phyloP scores from a whole-genome alignment of 306 rosid genomes.

The Cucurbita pepo region DNA sequence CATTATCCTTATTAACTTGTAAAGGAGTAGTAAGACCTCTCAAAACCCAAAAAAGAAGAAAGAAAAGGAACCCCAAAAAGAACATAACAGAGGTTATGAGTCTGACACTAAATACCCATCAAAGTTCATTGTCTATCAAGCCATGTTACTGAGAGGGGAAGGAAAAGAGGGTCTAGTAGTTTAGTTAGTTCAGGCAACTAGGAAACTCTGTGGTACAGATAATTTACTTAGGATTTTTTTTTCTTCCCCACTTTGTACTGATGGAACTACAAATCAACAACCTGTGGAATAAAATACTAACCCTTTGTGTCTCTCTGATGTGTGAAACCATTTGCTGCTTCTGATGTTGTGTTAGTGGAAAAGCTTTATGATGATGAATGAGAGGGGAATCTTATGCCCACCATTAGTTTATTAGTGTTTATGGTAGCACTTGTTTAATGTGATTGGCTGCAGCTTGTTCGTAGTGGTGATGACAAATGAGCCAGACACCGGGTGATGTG shows the following conservation, averaged over 20 bases:
- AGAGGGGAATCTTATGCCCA: not conserved
- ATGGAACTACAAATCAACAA: constrained; percentile 45
- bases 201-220: constrained; percentile 65
- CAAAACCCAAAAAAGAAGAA: constrained; percentile 6
- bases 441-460: not conserved
- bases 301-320: constrained; percentile 24
- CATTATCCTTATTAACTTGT: constrained; percentile 80
- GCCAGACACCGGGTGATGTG: too few relatives aligned
- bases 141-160: constrained; percentile 42
- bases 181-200: constrained; percentile 27
- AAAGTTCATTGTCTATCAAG: constrained; percentile 70
- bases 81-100: constrained; percentile 15
- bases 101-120: constrained; percentile 55
- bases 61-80: not conserved
- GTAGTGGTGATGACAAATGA: not conserved
- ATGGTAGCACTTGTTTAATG: not conserved
- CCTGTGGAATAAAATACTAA: constrained; percentile 51
- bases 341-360: not conserved
- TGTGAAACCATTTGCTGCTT: not conserved
- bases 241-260: constrained; percentile 39
- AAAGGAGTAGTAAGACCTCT: constrained; percentile 57
- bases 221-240: constrained; percentile 26
- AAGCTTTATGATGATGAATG: not conserved
- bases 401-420: constrained; percentile 1
- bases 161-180: constrained; percentile 25